Conservation (phyloP, 768 basidiomycete species). For the Dentipellis fragilis region DNA sequence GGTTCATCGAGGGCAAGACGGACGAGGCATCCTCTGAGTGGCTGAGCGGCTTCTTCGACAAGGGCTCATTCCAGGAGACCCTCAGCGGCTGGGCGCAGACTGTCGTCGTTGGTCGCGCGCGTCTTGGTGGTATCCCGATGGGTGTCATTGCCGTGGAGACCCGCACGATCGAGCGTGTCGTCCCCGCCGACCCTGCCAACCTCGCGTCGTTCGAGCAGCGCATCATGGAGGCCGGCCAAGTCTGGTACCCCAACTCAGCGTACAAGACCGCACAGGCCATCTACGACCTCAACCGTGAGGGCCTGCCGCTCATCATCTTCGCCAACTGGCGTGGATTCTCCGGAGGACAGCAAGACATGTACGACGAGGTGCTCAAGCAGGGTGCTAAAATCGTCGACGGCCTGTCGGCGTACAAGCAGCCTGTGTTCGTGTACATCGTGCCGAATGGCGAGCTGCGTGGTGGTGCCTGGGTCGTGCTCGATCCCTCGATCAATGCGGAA, state of each 20-base stretch:
- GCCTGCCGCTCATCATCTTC: slow-evolving; percentile 93
- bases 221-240: slow-evolving; percentile 99
- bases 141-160: slow-evolving; percentile 99
- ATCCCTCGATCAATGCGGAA: slow-evolving; percentile 92
- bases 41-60: slow-evolving; percentile 92
- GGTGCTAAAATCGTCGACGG: slow-evolving; percentile 99
- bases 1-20: slow-evolving; percentile 92
- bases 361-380: slow-evolving; percentile 93
- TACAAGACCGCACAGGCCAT: slow-evolving; percentile 99
- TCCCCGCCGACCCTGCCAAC: slow-evolving; percentile 97
- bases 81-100: slow-evolving; percentile 99
- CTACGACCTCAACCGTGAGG: slow-evolving; percentile 97
- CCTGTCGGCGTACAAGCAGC: slow-evolving; percentile 92
- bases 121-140: slow-evolving; percentile 93
- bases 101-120: slow-evolving; percentile 92
- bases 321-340: slow-evolving; percentile 99
- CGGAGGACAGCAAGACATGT: slow-evolving; percentile 99
- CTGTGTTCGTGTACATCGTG: slow-evolving; percentile 96
- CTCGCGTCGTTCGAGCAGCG: slow-evolving; percentile 92
- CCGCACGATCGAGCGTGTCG: slow-evolving; percentile 90
- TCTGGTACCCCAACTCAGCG: slow-evolving; percentile 99
- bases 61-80: slow-evolving; percentile 96
- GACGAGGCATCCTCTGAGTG: slow-evolving; percentile 75
- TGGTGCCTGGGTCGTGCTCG: slow-evolving; percentile 98
- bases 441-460: slow-evolving; percentile 98